Evolutionary conservation across 1,139 yeast species (phyloP), one percentile per base, ranked within the genome.

Genomic region (Meyerozyma carpophila): DNA sequence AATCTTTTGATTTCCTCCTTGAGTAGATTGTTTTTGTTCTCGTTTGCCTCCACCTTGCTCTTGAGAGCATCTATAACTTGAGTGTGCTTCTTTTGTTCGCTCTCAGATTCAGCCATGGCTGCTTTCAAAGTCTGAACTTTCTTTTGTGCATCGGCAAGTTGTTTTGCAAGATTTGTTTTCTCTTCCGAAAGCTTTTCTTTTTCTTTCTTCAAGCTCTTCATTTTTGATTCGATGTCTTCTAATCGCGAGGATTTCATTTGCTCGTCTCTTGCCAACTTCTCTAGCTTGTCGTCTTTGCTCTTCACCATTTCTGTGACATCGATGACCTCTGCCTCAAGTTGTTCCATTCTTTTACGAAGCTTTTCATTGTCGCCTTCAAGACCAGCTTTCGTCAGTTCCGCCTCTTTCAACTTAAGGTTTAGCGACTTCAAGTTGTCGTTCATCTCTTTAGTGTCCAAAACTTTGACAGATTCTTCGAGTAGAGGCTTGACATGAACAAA

Each of bases 401-500:
- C 59, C 32, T 70, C 75, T 44, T 70, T 69, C 41, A 73, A 56
- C 45, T 70, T 70, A 24, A 57, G 56, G 37, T 62, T 68, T 20
- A 68, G 57, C 37, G 61, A 54, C 46, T 67, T 68, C 47, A 71
- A 52, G 44, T 68, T 69, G 36, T 82, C 82, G 47, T 80, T 82
- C 53, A 81, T 73, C 47, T 72, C 70, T 45, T 77, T 79, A 10
- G 76, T 68, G 52, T 76, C 82, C 43, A 77, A 67, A 1, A 81
- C 78, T 51, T 81, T 82, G 14, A 68, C 66, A 0, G 89, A 77
- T 8, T 86, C 87, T 46, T 81, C 82, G 21, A 90, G 65, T 41
- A 91, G 64, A 0, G 98, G 98, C 52, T 86, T 86, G 53, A 93
- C 70, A 45, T 80, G 78, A 29, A 81, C 71, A 50, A 82, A 82